Base-by-base conservation (phyloP, 2,329 filamentous ascomycete species). In the Phialocephala subalpina region DNA sequence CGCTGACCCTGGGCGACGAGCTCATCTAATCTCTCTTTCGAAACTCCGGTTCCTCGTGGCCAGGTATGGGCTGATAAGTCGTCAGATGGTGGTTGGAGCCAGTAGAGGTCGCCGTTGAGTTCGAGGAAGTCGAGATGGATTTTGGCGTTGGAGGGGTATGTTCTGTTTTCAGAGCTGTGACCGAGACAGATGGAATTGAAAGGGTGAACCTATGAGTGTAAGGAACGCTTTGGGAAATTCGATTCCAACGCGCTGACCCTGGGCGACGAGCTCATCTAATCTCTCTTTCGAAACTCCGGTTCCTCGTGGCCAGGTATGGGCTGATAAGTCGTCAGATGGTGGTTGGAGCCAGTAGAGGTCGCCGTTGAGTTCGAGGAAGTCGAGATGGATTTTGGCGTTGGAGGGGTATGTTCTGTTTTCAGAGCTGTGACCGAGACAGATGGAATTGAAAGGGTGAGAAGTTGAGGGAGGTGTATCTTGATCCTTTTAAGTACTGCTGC, bases 301-400 rank as follows among this genome's bases (percentile, higher is more conserved):
- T 1, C 25, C 49, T 3, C 25, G 18, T 3, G 3, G 4, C 25
- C 49, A 33, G 49, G 2, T 14, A 9, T 7, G 1, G 5, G 3
- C 20, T 22, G n/a, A 6, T 22, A 49, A 11, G 18, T 22, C 2
- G 11, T 20, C 18, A n/a, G n/a, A 18, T 12, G 20, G n/a, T 20
- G 45, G 45, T 49, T 49, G 45, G 9, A 49, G n/a, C 45, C 45
- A 49, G 7, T 49, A n/a, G 18, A 49, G 20, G n/a, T 49, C 45
- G 45, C 45, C 45, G n/a, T 49, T 49, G 45, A 49, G 45, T 49
- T 49, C 45, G 45, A 49, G 45, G 20, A 22, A 49, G 20, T 49
- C 45, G 6, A 49, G n/a, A n/a, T 49, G 45, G n/a, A n/a, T n/a
- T n/a, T n/a, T n/a, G n/a, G n/a, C n/a, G n/a, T n/a, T n/a, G n/a